Evolutionary conservation across 345 rosid genomes (phyloP).

Genomic region (Eucalyptus pauciflora): DNA sequence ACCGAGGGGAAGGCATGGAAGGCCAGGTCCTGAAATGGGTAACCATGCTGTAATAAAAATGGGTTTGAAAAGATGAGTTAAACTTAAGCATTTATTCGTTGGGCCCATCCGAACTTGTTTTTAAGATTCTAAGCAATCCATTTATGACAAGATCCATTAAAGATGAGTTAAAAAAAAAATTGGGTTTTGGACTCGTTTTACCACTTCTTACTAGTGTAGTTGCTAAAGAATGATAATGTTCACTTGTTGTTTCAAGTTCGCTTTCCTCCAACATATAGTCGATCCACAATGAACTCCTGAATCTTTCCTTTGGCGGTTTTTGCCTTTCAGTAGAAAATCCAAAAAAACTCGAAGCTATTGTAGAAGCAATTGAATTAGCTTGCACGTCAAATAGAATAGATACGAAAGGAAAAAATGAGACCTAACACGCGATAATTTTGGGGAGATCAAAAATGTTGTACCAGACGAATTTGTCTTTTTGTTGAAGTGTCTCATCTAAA

Average conservation of each 20-base stretch:
- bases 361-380: neutral
- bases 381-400: neutral
- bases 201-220: neutral
- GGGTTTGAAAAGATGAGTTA: too few relatives aligned
- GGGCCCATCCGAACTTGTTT: neutral
- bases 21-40: neutral
- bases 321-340: neutral
- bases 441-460: neutral
- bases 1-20: neutral
- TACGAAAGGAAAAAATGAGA: neutral
- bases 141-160: neutral
- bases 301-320: neutral
- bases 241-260: neutral
- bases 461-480: neutral
- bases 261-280: neutral
- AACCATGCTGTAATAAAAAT: neutral
- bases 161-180: neutral
- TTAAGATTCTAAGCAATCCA: neutral
- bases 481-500: neutral
- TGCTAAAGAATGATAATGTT: neutral
- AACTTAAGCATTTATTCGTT: neutral
- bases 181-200: neutral
- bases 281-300: neutral
- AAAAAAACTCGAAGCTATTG: neutral
- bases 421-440: neutral